Conservation (phyloP, 345 rosid species). For the Balakata baccata region DNA sequence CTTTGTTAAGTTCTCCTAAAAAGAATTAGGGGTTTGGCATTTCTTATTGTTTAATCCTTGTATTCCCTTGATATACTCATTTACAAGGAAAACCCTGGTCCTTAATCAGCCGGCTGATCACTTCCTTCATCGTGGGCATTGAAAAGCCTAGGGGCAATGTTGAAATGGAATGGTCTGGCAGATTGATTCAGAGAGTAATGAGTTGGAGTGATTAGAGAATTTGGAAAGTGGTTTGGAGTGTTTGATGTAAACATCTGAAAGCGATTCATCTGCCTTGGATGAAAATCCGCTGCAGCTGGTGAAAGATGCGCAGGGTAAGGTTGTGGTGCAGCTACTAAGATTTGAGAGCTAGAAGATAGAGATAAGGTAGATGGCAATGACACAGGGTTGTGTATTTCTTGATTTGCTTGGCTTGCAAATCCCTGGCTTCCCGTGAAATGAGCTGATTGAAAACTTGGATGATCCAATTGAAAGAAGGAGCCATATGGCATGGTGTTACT, state of each 20-base stretch:
- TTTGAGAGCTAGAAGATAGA: conserved; percentile 43
- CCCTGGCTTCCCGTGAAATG: conserved; percentile 21
- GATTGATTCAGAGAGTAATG: conserved; percentile 24
- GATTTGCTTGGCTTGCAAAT: conserved; percentile 25
- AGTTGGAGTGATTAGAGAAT: conserved; percentile 10
- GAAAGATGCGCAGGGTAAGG: conserved; percentile 14
- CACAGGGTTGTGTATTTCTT: conserved; percentile 32
- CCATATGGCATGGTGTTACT: conserved; percentile 33
- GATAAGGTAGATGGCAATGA: conserved; percentile 51
- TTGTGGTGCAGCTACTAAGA: conserved; percentile 30
- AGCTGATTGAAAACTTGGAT: conserved; percentile 35
- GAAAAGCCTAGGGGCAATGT: conserved; percentile 30
- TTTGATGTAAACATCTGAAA: conserved; percentile 47
- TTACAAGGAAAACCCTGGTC: conserved; percentile 29
- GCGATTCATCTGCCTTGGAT: conserved; percentile 41
- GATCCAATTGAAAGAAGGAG: conserved; percentile 43
- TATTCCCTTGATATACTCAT: conserved; percentile 7
- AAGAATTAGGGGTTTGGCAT: background rate
- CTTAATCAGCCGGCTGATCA: conserved; percentile 11
- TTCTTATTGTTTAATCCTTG: conserved; percentile 1
- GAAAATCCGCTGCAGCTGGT: conserved; percentile 7
- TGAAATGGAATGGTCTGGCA: conserved; percentile 30
- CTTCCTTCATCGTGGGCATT: conserved; percentile 25
- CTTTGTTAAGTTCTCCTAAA: conserved; percentile 4
- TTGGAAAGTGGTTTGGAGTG: conserved; percentile 29